Percentiles rank a stretch among this genome's conserved stretches.
phyloP scores from a whole-genome alignment of 768 basidiomycete species.

The Russula compacta region DNA sequence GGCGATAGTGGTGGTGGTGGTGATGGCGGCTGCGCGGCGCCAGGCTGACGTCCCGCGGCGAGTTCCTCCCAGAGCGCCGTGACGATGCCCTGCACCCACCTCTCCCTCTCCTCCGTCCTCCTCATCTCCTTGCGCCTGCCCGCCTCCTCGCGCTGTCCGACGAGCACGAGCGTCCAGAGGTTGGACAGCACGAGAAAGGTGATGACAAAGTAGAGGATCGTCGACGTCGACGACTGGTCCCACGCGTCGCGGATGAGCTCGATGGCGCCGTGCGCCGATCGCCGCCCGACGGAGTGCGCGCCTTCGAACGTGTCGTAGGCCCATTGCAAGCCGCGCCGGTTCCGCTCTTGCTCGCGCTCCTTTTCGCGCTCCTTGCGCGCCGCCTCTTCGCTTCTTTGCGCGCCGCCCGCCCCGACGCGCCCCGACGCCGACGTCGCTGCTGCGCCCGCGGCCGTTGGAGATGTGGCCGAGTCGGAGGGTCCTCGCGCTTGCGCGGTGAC shows the following conservation, averaged over 20 bases:
- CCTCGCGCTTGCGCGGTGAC: slow-evolving; percentile 29
- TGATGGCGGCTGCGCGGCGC: not conserved
- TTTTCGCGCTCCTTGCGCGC: slow-evolving; percentile 41
- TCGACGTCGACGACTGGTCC: slow-evolving; percentile 66
- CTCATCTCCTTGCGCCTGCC: slow-evolving; percentile 39
- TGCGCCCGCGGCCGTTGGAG: slow-evolving; percentile 17
- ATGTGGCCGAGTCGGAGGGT: too few species aligned
- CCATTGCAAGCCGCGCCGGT: slow-evolving; percentile 73
- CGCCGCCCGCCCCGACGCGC: slow-evolving; percentile 18
- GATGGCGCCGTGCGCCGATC: slow-evolving; percentile 60
- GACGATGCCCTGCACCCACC: slow-evolving; percentile 66
- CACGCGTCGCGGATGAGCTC: slow-evolving; percentile 74
- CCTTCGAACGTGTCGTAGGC: slow-evolving; percentile 82
- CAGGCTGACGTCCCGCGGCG: slow-evolving; percentile 34
- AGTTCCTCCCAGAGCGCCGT: slow-evolving; percentile 68
- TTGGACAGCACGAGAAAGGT: slow-evolving; percentile 68
- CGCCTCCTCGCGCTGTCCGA: slow-evolving; percentile 39
- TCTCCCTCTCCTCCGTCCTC: slow-evolving; percentile 59
- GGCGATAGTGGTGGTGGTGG: not conserved
- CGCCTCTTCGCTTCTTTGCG: slow-evolving; percentile 28
- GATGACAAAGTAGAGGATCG: slow-evolving; percentile 67
- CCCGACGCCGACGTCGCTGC: slow-evolving; percentile 21
- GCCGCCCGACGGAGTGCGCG: slow-evolving; percentile 58
- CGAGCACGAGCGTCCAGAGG: slow-evolving; percentile 51
- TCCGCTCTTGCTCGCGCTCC: slow-evolving; percentile 43